Evolutionary conservation across 164 flowering plant species (phyloP).

Genomic region (Tetrastigma voinierianum): DNA sequence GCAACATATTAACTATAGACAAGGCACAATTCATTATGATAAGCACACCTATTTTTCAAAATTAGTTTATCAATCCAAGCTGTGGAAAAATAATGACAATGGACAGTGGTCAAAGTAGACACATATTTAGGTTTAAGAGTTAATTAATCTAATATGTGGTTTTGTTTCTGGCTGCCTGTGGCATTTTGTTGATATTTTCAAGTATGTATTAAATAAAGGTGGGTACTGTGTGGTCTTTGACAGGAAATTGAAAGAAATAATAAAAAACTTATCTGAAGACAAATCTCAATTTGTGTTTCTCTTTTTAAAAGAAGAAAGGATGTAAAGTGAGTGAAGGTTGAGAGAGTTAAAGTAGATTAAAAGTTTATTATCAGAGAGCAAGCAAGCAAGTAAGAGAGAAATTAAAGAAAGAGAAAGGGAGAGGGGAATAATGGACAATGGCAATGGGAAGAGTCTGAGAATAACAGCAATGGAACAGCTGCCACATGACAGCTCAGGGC

Average conservation of each 20-base stretch:
- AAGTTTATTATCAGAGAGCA: conserved; percentile 30
- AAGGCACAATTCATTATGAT: conserved; percentile 93
- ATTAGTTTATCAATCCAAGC: conserved; percentile 2
- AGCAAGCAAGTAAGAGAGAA: neutral
- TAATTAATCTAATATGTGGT: too few relatives aligned
- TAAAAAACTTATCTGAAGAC: conserved; percentile 15
- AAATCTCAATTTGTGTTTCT: neutral
- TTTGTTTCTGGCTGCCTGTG: neutral
- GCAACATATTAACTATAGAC: conserved; percentile 91
- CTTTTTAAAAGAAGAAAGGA: neutral
- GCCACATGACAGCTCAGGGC: conserved; percentile 99
- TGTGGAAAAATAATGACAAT: conserved; percentile 9
- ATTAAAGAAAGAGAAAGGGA: conserved; percentile 13
- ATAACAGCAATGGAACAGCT: conserved; percentile 87
- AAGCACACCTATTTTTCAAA: conserved; percentile 66
- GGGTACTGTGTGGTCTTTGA: too few relatives aligned
- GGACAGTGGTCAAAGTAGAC: neutral
- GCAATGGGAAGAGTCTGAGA: conserved; percentile 80
- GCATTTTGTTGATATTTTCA: neutral
- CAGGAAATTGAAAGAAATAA: neutral
- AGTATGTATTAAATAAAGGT: neutral
- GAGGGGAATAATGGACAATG: conserved; percentile 67
- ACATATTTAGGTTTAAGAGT: too few relatives aligned
- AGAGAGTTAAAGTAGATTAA: conserved; percentile 24
- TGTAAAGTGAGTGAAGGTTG: conserved; percentile 15